Base-by-base conservation (phyloP, 306 rosid genomes). In the Cucurbita moschata region DNA sequence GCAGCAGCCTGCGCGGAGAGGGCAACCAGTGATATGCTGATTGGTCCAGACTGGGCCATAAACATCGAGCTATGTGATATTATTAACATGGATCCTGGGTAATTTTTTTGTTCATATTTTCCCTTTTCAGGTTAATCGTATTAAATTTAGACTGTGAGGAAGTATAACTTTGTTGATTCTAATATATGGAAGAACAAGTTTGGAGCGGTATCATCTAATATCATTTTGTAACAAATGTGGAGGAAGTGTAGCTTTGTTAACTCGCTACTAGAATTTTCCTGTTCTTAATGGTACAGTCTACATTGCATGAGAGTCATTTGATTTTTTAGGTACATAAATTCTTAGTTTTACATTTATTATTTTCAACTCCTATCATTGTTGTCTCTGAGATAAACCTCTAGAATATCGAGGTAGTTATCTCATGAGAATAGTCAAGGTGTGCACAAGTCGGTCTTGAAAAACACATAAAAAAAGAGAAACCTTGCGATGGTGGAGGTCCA, bases 21-120 rank as follows among this genome's bases (percentile, higher is more conserved):
- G 86, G 97, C 97, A 44, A 95, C 97, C 1, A 95, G 89, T 80
- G 99, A 95, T 77, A 83, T 91, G 96, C 86, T 95, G 82, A 89
- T 85, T 40, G 96, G 96, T 77, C 97, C 99, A 1, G 97, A 95
- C 80, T 95, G 97, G 99, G 97, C 97, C 40, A 75, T 95, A 65
- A 95, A 95, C 81, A 86, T 95, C 14, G 99, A 95, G 80, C 74
- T 95, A 60, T 95, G 99, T 59, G 99, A 95, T 83, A 83, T 91
- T 75, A 89, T 91, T 75, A 95, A 91, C 58, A 79, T 80, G 85
- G 90, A 89, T 30, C 99, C 96, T 13, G 89, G 96, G 97, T 95
- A 44, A 68, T 78, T 40, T 44, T 3, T 21, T 43, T 26, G 26
- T 37, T 37, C 44, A 10, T 43, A 4, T 66, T 66, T 44, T 21